phyloP scores from a whole-genome alignment of 768 basidiomycete genomes.

The Lanmaoa pseudosensibilis region DNA sequence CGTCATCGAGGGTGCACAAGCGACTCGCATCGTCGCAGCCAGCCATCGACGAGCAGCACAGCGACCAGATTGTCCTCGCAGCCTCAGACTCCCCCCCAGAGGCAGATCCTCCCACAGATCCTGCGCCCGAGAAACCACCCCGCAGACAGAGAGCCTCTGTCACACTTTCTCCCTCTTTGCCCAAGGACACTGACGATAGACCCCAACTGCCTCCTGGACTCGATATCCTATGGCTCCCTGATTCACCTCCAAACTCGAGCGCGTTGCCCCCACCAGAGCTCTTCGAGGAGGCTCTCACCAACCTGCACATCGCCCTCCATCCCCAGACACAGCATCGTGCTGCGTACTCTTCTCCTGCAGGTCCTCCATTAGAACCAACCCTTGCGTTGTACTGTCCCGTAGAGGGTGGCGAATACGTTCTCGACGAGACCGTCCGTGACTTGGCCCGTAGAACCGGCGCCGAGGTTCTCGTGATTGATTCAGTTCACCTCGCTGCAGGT shows the following conservation, averaged over 20 bases:
- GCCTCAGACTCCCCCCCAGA: constrained; percentile 29
- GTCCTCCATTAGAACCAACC: constrained; percentile 70
- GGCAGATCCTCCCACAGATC: constrained; percentile 19
- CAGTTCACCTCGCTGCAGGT: constrained; percentile 83
- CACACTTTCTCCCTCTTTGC: neutral
- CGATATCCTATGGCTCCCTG: constrained; percentile 68
- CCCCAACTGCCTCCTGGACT: constrained; percentile 55
- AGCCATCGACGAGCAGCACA: constrained; percentile 13
- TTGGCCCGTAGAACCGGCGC: constrained; percentile 70
- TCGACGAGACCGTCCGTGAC: constrained; percentile 77
- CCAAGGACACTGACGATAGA: constrained; percentile 28
- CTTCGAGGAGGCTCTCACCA: constrained; percentile 72
- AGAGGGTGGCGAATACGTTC: constrained; percentile 81
- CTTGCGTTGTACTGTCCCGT: constrained; percentile 81
- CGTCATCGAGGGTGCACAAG: constrained; percentile 20
- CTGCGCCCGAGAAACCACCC: constrained; percentile 26
- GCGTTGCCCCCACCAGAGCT: constrained; percentile 72
- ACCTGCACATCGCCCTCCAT: constrained; percentile 74
- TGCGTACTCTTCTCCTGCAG: constrained; percentile 52
- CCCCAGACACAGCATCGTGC: constrained; percentile 80
- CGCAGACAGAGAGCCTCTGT: constrained; percentile 19
- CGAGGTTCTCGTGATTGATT: constrained; percentile 83
- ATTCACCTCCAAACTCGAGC: constrained; percentile 23
- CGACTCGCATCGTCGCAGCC: constrained; percentile 29
- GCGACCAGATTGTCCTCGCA: constrained; percentile 6